phyloP scores from a whole-genome alignment of 495 filamentous ascomycete genomes.

The Neurospora sp. region DNA sequence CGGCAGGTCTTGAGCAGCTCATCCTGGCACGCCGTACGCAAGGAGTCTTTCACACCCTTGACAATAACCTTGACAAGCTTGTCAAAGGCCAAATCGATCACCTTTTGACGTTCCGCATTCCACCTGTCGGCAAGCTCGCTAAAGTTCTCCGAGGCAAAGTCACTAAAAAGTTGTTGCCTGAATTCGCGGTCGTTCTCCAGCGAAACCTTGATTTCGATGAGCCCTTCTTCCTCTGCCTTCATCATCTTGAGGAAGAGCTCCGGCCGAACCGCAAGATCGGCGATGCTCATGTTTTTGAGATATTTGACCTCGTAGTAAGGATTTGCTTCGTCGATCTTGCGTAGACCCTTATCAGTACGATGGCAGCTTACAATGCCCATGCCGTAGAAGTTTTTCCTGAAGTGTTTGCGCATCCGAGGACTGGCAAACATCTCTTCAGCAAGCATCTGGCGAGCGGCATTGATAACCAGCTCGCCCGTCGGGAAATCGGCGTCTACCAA shows the following conservation, averaged over 20 bases:
- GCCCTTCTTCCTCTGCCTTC: conserved; percentile 85
- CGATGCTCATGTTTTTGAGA: conserved; percentile 73
- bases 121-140: conserved; percentile 92
- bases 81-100: conserved; percentile 65
- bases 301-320: conserved; percentile 99
- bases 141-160: conserved; percentile 86
- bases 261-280: conserved; percentile 67
- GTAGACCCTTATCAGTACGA: conserved; percentile 88
- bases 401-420: conserved; percentile 80
- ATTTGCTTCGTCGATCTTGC: conserved; percentile 88
- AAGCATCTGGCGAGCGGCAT: conserved; percentile 74
- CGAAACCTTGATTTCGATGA: conserved; percentile 71
- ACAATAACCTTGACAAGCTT: conserved; percentile 79
- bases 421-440: conserved; percentile 82
- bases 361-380: conserved; percentile 73
- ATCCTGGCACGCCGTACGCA: conserved; percentile 86
- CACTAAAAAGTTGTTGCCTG: conserved; percentile 59
- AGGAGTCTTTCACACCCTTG: conserved; percentile 84
- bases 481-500: conserved; percentile 61
- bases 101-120: conserved; percentile 77
- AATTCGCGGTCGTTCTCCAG: conserved; percentile 67
- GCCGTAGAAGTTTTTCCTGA: conserved; percentile 72
- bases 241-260: conserved; percentile 92
- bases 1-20: conserved; percentile 71
- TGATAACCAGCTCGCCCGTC: conserved; percentile 63